Base-by-base conservation (phyloP, 2,329 filamentous ascomycete genomes). In the Ceratocystis huliohia region DNA sequence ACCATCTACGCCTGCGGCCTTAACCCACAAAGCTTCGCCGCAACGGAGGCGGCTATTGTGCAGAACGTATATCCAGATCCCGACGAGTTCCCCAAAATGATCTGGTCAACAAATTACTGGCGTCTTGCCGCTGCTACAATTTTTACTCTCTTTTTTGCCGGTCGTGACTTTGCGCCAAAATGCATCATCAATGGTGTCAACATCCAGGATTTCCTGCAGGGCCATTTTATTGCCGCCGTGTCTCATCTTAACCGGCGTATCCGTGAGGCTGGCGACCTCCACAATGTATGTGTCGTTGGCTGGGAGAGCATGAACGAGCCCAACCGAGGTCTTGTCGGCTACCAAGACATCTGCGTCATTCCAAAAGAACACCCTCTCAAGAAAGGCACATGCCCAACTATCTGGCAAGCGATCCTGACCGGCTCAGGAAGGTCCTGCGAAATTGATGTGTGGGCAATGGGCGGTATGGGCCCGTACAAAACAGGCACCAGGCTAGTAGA, bases 291-390 rank as follows among this genome's bases (percentile, higher is more conserved):
- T 37, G 86, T 99, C 5, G 88, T 97, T 71, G 94, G 94, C 1
- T 99, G 93, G 89, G 94, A 99, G 78, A 96, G 86, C 72, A 80
- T 97, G 75, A 99, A 99, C 73, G 94, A 99, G 76, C 94, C 94
- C 0, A 94, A 95, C 74, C 84, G 89, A 72, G 93, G 95, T 28
- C 80, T 96, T 73, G 84, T 95, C 61, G 92, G 92, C 13, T 88
- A 89, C 73, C 82, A 86, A 68, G 91, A 97, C 73, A 80, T 99
- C 63, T 88, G 86, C 22, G 81, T 84, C 8, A 88, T 96, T 65
- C 94, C 94, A 0, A 82, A 84, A 67, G 91, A 96, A 67, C 92
- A 97, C 73, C 90, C 92, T 63, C 78, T 97, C 63, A 91, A 96
- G 73, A 95, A 97, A 74, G 91, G 92, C 17, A 96, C 92, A 3